Evolutionary conservation across 75 land plant genomes (phyloP).

Genomic region (Chamaecyparis obtusa): DNA sequence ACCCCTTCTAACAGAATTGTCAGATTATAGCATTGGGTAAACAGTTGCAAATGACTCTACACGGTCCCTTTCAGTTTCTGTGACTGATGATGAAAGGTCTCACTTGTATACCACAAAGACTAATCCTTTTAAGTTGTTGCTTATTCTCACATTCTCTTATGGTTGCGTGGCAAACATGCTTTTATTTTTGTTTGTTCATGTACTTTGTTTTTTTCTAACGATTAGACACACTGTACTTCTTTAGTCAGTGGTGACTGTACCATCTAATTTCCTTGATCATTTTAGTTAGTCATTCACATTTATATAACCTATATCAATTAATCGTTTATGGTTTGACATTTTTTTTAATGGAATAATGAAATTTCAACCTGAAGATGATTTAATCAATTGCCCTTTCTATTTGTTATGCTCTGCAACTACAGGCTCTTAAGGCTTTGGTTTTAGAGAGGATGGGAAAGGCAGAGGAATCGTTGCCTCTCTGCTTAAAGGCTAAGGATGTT

Average conservation of each 20-base stretch:
- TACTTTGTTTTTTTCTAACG: not conserved
- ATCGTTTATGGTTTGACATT: not conserved
- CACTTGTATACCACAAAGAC: not conserved
- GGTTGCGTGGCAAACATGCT: not conserved
- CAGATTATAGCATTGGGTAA: not conserved
- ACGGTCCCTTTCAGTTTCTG: not conserved
- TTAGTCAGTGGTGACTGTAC: not conserved
- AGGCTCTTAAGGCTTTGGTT: constrained; percentile 91
- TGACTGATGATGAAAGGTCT: not conserved
- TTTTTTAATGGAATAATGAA: not conserved
- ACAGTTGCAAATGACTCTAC: not conserved
- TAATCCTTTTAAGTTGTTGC: not conserved
- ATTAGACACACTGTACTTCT: not conserved
- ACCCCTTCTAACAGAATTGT: not conserved
- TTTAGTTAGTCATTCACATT: not conserved
- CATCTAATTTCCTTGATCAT: not conserved
- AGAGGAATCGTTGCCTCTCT: constrained; percentile 78
- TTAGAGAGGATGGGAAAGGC: constrained; percentile 88
- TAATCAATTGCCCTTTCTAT: not conserved
- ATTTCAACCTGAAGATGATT: not conserved
- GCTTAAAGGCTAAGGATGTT: constrained; percentile 70
- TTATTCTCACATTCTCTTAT: not conserved
- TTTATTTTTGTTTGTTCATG: not conserved
- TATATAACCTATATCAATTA: not conserved
- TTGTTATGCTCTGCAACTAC: constrained; percentile 2